Conservation (phyloP, 306 rosid genomes). For the Coriaria nepalensis region DNA sequence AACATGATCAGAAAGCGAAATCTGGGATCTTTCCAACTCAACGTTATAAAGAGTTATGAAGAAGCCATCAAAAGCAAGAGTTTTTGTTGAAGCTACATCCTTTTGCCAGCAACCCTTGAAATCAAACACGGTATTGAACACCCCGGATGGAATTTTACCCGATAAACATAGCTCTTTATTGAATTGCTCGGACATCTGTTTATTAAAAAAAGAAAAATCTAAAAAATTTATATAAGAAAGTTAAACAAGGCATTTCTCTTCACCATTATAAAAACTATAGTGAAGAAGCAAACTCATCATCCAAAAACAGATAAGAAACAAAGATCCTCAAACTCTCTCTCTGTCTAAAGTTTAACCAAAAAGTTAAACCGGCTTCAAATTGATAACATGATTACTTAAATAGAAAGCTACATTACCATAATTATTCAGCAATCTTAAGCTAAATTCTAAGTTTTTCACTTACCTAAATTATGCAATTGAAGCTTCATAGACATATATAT, state of each 20-base stretch:
- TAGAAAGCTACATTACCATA: too few species aligned
- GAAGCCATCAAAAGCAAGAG: slow-evolving; percentile 71
- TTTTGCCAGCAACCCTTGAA: slow-evolving; percentile 59
- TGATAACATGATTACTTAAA: too few species aligned
- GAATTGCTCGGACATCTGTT: slow-evolving; percentile 80
- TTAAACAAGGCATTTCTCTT: too few species aligned
- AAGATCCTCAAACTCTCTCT: too few species aligned
- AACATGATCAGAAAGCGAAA: slow-evolving; percentile 43
- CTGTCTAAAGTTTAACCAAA: too few species aligned
- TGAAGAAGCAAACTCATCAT: too few species aligned
- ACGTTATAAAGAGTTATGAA: slow-evolving; percentile 56
- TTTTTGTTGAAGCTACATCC: slow-evolving; percentile 53
- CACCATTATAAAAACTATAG: too few species aligned
- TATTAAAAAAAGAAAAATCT: slow-evolving; percentile 1
- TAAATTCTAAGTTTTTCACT: too few species aligned
- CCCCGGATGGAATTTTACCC: slow-evolving; percentile 78
- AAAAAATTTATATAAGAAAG: neutral
- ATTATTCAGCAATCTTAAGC: too few species aligned
- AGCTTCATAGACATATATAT: neutral
- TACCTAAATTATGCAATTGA: too few species aligned
- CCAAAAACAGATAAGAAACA: too few species aligned
- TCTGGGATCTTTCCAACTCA: slow-evolving; percentile 44
- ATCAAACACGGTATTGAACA: slow-evolving; percentile 57
- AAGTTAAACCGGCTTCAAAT: too few species aligned
- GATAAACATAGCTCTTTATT: slow-evolving; percentile 46